Base-by-base conservation (phyloP, 225 moss, liverwort and hornwort species). In the Bryum argenteum region DNA sequence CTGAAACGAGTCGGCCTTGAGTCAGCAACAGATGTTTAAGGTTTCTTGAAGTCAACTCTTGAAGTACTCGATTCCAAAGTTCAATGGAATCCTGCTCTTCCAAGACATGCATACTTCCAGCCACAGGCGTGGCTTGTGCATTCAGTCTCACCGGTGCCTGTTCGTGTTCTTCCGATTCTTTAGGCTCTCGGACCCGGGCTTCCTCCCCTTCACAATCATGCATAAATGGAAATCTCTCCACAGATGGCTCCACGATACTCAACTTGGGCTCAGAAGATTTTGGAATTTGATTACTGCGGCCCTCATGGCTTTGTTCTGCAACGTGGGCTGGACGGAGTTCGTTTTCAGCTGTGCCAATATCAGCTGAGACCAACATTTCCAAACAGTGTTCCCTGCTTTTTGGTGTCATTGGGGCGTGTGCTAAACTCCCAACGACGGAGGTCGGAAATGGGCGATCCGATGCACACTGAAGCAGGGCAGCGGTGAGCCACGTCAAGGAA, bases 401-500 rank as follows among this genome's bases (percentile, higher is more conserved):
- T 52, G 78, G 71, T 24, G 80, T 70, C 55, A 84, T 83, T 9
- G 80, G 84, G 45, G 83, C 81, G 18, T 52, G 24, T 67, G 75
- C 45, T n/a, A 61, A 60, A 59, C 60, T 75, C 17, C 45, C 74
- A 20, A 65, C 19, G 33, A 73, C 44, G 47, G 85, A 87, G 42
- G 85, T 83, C 57, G 75, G 82, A 65, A 87, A 93, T 22, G 89
- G 85, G 45, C 78, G 78, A 83, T 91, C 87, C 4, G 85, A 84
- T 61, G 89, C 89, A 80, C 85, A 85, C 58, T 88, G 91, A 10
- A 93, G 81, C 37, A 93, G 74, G 66, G 89, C 87, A 42, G 82
- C 84, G 51, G 89, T 86, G 53, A 93, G 81, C 87, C 91, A 93
- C 15, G 85, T 91, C 44, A 89, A 77, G 50, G 83, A 87, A 73